A percentile compares a stretch with the other conserved stretches of the same genome.
Evolutionary conservation across 208 protist species (phyloP).

Genomic region (Phytomonas sp.): DNA sequence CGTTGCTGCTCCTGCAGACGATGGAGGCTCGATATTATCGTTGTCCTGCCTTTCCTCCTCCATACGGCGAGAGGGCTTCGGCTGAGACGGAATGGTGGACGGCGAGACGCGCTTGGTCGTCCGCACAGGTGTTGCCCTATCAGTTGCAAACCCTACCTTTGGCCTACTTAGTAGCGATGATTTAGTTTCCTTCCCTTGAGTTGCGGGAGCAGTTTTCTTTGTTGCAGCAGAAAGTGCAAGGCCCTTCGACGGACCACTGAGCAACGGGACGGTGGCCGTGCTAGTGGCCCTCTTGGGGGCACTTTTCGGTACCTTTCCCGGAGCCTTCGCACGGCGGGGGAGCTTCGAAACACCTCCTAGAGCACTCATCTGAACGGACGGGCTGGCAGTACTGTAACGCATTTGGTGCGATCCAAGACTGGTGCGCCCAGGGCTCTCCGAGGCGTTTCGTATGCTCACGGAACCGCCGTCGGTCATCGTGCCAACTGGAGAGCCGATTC

Average conservation of each 20-base stretch:
- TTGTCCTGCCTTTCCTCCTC: not conserved
- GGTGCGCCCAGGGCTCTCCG: constrained; percentile 7
- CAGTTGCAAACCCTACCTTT: not conserved
- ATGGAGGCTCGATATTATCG: not conserved
- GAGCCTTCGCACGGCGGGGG: not conserved
- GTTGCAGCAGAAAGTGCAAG: not conserved
- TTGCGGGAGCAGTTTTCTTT: not conserved
- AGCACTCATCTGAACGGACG: constrained; percentile 7
- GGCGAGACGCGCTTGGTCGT: not conserved
- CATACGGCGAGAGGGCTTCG: not conserved
- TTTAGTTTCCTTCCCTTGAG: not conserved
- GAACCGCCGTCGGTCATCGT: not conserved
- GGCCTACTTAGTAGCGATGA: not conserved
- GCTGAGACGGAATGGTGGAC: not conserved
- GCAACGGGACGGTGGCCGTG: not conserved
- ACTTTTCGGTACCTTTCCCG: not conserved
- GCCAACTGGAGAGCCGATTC: not conserved
- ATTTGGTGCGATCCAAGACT: constrained; percentile 2
- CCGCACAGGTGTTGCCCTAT: not conserved
- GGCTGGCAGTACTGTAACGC: constrained; percentile 3
- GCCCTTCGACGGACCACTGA: not conserved
- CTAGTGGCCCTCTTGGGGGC: not conserved
- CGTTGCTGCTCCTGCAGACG: not conserved
- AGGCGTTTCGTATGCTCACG: not conserved
- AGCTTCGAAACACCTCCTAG: not conserved